These are phyloP conservation scores for Linnemannia schmuckeri DNA, from an alignment of 192 early-diverging fungal genomes.

Conservation along the genomic window DNA sequence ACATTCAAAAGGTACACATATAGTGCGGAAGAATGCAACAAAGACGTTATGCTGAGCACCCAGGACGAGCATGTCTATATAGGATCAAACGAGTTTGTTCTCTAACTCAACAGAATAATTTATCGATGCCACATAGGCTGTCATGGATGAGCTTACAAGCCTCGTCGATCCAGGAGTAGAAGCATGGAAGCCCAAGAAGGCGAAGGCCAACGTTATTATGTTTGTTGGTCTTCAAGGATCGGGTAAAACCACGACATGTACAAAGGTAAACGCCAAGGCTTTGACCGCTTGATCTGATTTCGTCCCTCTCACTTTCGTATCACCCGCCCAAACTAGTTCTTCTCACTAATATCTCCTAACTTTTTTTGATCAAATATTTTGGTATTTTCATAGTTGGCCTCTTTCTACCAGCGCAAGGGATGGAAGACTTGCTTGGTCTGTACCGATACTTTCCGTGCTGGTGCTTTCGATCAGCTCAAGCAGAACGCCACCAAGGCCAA, in stretches of 20 bases:
- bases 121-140: constrained; percentile 59
- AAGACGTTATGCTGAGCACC: background rate
- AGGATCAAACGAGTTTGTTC: background rate
- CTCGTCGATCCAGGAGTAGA: constrained; percentile 91
- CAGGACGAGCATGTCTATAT: background rate
- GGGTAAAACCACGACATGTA: constrained; percentile 98
- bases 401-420: constrained; percentile 93
- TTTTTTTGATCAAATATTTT: background rate
- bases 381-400: constrained; percentile 69
- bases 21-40: background rate
- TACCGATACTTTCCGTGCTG: constrained; percentile 97
- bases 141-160: constrained; percentile 89
- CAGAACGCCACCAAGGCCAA: constrained; percentile 98
- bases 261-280: constrained; percentile 68
- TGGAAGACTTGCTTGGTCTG: constrained; percentile 95
- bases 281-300: background rate
- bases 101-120: background rate
- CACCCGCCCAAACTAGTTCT: background rate
- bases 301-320: background rate
- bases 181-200: constrained; percentile 89
- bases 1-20: constrained; percentile 80
- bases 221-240: constrained; percentile 97
- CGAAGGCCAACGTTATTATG: constrained; percentile 91
- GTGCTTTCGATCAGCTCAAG: constrained; percentile 98
- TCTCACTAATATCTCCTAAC: background rate